Conservation (phyloP, 208 protist species). For the Leishmania martiniquensis region DNA sequence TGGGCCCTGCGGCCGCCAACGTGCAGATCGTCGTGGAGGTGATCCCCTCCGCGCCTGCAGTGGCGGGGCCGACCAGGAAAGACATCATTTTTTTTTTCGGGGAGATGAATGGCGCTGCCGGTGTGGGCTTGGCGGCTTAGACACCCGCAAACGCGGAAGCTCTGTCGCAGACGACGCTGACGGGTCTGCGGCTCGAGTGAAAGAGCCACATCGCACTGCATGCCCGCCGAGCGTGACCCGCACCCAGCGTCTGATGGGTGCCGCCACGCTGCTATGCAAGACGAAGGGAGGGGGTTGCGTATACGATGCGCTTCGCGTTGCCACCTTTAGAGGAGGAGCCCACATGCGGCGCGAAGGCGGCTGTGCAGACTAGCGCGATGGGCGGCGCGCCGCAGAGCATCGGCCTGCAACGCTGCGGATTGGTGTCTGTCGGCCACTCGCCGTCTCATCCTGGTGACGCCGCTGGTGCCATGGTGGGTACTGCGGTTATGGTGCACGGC, state of each 20-base stretch:
- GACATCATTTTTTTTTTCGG: conserved; percentile 51
- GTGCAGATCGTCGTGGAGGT: conserved; percentile 37
- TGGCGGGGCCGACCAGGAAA: conserved; percentile 38
- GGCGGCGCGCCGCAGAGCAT: conserved; percentile 60
- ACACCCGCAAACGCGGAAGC: conserved; percentile 68
- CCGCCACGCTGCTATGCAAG: conserved; percentile 54
- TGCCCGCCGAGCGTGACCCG: conserved; percentile 63
- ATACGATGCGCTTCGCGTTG: conserved; percentile 76
- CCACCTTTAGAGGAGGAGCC: conserved; percentile 66
- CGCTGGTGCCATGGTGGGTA: conserved; percentile 57
- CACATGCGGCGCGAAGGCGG: conserved; percentile 51
- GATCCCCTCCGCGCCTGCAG: conserved; percentile 38
- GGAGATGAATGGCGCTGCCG: conserved; percentile 50
- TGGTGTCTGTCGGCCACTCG: conserved; percentile 20
- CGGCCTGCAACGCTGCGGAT: conserved; percentile 46
- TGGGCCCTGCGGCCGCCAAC: conserved; percentile 58
- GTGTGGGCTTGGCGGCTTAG: conserved; percentile 41
- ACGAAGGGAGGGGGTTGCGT: conserved; percentile 49
- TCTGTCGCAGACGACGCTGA: conserved; percentile 58
- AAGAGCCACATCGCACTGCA: conserved; percentile 56
- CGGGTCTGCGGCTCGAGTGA: conserved; percentile 49
- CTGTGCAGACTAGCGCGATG: conserved; percentile 51
- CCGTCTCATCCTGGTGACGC: conserved; percentile 36
- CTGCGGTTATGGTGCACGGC: conserved; percentile 65
- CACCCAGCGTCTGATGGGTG: conserved; percentile 65